These are phyloP conservation scores for Ophiostoma quercus DNA, from an alignment of 2,329 filamentous ascomycete species.

Conservation along the genomic window DNA sequence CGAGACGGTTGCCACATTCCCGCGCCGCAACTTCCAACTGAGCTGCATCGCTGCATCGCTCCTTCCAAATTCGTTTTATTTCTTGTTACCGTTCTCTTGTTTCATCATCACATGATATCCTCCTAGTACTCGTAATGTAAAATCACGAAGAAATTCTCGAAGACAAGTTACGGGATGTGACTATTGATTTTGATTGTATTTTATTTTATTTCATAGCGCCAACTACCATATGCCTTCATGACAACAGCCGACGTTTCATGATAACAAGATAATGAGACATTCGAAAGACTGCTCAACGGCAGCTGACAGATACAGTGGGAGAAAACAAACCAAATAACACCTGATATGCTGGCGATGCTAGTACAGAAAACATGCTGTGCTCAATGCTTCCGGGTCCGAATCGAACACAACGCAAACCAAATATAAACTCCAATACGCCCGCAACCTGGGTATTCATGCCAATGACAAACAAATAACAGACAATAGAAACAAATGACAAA, in stretches of 20 bases:
- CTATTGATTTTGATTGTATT: not conserved
- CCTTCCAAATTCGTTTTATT: not conserved
- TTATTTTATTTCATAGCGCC: not conserved
- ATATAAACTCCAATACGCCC: not conserved
- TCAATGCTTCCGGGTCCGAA: not conserved
- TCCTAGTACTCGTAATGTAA: not conserved
- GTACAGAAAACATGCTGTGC: not conserved
- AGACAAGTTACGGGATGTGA: not conserved
- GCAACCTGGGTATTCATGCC: constrained; percentile 11
- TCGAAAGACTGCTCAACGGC: not conserved
- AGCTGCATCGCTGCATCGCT: not conserved
- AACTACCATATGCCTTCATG: too few relatives aligned
- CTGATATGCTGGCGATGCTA: not conserved
- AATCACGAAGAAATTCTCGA: not conserved
- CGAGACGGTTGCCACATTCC: too few relatives aligned
- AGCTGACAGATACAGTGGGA: not conserved
- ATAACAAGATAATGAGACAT: too few relatives aligned
- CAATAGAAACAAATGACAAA: not conserved
- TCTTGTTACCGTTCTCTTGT: too few relatives aligned
- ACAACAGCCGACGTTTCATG: too few relatives aligned
- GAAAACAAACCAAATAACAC: not conserved
- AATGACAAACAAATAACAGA: not conserved
- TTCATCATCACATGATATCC: too few relatives aligned
- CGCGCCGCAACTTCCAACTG: too few relatives aligned
- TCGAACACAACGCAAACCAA: too few relatives aligned